phyloP scores from a whole-genome alignment of 768 basidiomycete species.

The Serendipita vermifera region DNA sequence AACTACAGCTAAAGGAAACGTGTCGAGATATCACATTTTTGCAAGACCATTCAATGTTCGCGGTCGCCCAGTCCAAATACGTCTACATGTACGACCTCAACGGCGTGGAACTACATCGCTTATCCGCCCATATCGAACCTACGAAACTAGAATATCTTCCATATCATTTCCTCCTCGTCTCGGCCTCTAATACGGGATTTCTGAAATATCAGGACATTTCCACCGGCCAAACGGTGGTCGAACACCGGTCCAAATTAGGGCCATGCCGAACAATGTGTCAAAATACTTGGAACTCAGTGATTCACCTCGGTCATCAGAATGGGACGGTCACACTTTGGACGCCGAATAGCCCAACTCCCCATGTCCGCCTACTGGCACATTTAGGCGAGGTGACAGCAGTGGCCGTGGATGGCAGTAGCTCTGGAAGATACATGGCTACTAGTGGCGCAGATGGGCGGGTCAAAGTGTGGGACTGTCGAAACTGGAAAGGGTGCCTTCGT shows the following conservation, averaged over 20 bases:
- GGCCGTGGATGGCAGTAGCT: conserved; percentile 62
- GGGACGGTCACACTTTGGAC: conserved; percentile 96
- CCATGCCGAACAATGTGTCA: conserved; percentile 76
- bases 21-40: conserved; percentile 89
- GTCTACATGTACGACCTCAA: conserved; percentile 91
- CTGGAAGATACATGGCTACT: conserved; percentile 80
- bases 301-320: conserved; percentile 89
- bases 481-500: conserved; percentile 82
- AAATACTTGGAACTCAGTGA: conserved; percentile 85
- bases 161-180: conserved; percentile 88
- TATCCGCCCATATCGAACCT: conserved; percentile 77
- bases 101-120: conserved; percentile 81
- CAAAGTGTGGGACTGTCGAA: conserved; percentile 94
- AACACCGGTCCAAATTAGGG: conserved; percentile 85
- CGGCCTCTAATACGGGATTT: conserved; percentile 76
- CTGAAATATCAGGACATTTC: conserved; percentile 96
- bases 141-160: conserved; percentile 84
- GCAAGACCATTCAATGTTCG: conserved; percentile 85
- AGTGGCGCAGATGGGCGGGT: conserved; percentile 77
- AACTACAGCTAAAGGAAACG: conserved; percentile 80
- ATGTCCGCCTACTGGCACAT: conserved; percentile 84
- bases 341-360: conserved; percentile 82
- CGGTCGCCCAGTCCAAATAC: conserved; percentile 92
- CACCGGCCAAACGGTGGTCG: conserved; percentile 72
- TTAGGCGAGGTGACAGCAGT: conserved; percentile 73